phyloP scores from a whole-genome alignment of 306 rosid genomes.

The Acacia acuminata region DNA sequence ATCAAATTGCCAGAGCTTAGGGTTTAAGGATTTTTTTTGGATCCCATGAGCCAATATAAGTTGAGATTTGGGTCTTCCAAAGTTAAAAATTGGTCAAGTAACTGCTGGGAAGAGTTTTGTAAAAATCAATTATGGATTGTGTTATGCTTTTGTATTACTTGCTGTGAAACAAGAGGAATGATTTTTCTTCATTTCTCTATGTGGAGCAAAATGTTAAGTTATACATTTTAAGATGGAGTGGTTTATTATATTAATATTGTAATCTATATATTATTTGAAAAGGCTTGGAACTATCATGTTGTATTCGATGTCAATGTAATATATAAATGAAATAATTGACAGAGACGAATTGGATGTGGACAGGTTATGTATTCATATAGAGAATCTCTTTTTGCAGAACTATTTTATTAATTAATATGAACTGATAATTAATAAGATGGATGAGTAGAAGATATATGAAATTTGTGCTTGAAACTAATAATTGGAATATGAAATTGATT shows the following conservation, averaged over 20 bases:
- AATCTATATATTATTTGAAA: neutral
- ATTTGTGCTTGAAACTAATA: neutral
- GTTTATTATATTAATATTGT: neutral
- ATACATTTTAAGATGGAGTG: neutral
- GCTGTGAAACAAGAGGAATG: neutral
- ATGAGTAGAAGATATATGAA: neutral
- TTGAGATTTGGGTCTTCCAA: neutral
- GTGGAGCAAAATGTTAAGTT: neutral
- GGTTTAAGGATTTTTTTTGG: conserved; percentile 9
- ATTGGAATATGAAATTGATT: neutral
- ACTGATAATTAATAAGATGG: neutral
- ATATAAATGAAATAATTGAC: neutral
- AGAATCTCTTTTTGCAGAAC: neutral
- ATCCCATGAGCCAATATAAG: neutral
- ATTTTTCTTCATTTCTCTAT: neutral
- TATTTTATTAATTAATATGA: neutral
- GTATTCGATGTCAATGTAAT: neutral
- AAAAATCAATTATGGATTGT: neutral
- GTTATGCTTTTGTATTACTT: neutral
- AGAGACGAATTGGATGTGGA: neutral
- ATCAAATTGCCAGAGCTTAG: neutral
- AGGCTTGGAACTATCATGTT: neutral
- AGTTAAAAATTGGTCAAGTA: neutral
- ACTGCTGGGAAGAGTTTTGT: neutral
- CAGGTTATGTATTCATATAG: neutral